Conservation (phyloP, 1,139 yeast genomes). For the Candida sp. region DNA sequence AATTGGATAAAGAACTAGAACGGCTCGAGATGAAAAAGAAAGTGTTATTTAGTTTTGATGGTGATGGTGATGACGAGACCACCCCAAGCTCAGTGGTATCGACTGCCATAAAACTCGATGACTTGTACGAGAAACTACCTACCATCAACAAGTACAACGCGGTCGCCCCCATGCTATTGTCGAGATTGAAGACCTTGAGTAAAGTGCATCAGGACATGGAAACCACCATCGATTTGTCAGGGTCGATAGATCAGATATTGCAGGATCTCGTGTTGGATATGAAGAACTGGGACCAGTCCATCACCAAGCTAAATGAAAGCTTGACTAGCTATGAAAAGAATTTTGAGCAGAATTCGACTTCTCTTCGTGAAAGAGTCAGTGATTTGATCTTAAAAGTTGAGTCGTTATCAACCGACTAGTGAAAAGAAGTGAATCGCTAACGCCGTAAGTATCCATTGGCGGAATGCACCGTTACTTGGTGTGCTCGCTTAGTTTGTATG, state of each 20-base stretch:
- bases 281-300: constrained; percentile 39
- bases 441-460: background rate
- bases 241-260: constrained; percentile 38
- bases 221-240: constrained; percentile 27
- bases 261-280: constrained; percentile 40
- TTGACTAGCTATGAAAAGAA: constrained; percentile 25
- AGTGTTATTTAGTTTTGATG: constrained; percentile 12
- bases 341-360: constrained; percentile 18
- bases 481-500: constrained; percentile 2
- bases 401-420: constrained; percentile 6
- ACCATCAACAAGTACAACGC: constrained; percentile 36
- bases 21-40: constrained; percentile 18
- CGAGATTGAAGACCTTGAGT: constrained; percentile 49
- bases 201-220: constrained; percentile 47
- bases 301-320: constrained; percentile 39
- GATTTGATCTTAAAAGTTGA: constrained; percentile 13
- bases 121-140: constrained; percentile 39
- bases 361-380: constrained; percentile 16
- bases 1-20: constrained; percentile 20
- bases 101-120: constrained; percentile 31
- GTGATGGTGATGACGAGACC: background rate
- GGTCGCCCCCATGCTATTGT: constrained; percentile 43
- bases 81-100: background rate
- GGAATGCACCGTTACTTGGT: too few relatives aligned
- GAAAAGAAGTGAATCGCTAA: background rate